Percentiles rank a stretch among this genome's conserved stretches.
These are phyloP conservation scores for Globisporangium cylindrosporum DNA, from an alignment of 352 stramenopile genomes.

Conservation along the genomic window DNA sequence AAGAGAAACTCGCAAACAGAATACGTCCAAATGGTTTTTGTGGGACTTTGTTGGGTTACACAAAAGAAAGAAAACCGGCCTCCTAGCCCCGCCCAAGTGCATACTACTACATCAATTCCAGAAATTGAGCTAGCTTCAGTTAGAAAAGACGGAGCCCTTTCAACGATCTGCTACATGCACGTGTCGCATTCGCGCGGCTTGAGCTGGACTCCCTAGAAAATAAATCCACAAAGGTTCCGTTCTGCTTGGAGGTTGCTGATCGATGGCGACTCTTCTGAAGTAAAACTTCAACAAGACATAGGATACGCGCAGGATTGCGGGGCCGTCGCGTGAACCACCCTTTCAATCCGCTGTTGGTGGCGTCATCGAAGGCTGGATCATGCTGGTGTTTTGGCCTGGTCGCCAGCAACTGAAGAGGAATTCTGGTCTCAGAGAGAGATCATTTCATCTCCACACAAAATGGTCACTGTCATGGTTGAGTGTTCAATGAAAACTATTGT, in stretches of 20 bases:
- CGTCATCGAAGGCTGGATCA: background rate
- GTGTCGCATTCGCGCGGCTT: background rate
- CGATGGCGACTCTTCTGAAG: background rate
- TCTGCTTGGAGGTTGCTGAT: background rate
- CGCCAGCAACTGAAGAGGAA: background rate
- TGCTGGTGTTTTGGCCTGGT: background rate
- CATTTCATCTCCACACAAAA: background rate
- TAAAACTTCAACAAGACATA: background rate
- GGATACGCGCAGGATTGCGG: background rate
- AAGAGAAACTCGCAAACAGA: background rate
- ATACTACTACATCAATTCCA: background rate
- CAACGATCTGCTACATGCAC: background rate
- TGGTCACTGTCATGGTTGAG: too few species aligned
- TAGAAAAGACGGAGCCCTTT: background rate
- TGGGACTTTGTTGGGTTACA: background rate
- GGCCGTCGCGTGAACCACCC: background rate
- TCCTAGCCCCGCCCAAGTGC: background rate
- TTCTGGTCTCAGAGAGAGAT: background rate
- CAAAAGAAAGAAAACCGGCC: background rate
- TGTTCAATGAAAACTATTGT: too few species aligned
- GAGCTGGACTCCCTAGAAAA: background rate
- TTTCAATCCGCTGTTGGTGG: background rate
- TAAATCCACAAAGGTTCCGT: slow-evolving; percentile 6
- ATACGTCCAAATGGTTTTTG: background rate
- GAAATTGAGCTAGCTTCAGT: background rate